Evolutionary conservation across 441 rosid species (phyloP), one percentile per base, ranked within the genome.

Genomic region (Populus hybrid): DNA sequence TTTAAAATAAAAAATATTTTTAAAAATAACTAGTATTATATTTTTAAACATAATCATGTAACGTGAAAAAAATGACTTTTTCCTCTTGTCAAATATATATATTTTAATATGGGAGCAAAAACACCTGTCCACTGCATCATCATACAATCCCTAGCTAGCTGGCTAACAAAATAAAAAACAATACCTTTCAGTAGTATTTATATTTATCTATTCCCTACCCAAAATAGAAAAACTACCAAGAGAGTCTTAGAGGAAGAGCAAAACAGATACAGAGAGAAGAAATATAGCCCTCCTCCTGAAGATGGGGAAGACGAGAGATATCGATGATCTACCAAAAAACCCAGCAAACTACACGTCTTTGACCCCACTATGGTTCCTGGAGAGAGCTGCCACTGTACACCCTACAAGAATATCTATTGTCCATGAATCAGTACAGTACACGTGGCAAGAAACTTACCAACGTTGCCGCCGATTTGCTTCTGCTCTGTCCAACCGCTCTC

Each of bases 391-490:
- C 26, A 68, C 84, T 8, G 91, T 95, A 70, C 95, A 93, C 73
- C 99, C 96, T 9, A 66, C 73, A 28, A 84, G 95, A 73, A 84
- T 69, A 38, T 90, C 99, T 7, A 42, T 95, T 67, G 78, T 95
- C 78, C 96, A 92, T 76, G 95, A 91, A 81, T 83, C 96, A 10
- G 42, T 65, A 1, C 75, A 78, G 35, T 92, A 88, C 91, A 91
- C 97, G n/a, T 92, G 99, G 99, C 91, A 73, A 2, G 92, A 91
- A 70, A 95, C 95, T 26, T 91, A 91, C 79, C 82, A 72, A 10
- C 97, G 99, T 1, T 95, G 98, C 87, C 92, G 95, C 24, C 90
- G 89, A 1, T 82, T 95, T 75, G 99, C 98, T 10, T 92, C 99
- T 70, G 97, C 98, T 70, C 90, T 95, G 76, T 78, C 84, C 70